Conservation (phyloP, 1,139 yeast genomes). For the Spathaspora sp. region DNA sequence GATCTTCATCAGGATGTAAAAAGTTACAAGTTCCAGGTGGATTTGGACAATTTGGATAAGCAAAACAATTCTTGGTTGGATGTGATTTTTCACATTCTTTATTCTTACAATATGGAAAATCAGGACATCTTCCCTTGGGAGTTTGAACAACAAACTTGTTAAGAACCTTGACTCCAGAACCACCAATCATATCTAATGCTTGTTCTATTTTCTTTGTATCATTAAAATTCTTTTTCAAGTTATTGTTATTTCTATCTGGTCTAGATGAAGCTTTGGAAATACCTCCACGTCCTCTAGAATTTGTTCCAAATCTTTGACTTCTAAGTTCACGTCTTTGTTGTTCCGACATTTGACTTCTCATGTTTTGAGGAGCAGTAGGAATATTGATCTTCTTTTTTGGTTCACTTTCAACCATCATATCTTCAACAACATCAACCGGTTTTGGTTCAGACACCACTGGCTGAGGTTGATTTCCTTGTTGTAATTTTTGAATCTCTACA, state of each 20-base stretch:
- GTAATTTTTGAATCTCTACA: conserved; percentile 44
- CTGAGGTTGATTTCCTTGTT: conserved; percentile 4
- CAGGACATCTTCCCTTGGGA: conserved; percentile 66
- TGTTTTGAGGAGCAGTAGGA: conserved; percentile 19
- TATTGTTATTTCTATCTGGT: conserved; percentile 22
- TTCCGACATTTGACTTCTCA: conserved; percentile 14
- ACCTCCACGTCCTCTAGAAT: conserved; percentile 9
- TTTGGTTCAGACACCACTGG: conserved; percentile 3
- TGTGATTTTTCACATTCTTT: conserved; percentile 73
- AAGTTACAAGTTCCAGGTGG: conserved; percentile 81
- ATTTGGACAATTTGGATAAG: conserved; percentile 78
- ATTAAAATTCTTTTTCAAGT: conserved; percentile 21
- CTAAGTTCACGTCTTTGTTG: conserved; percentile 13
- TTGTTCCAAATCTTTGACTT: conserved; percentile 14
- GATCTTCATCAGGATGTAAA: conserved; percentile 84
- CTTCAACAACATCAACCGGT: conserved; percentile 11
- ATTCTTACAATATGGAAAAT: conserved; percentile 75
- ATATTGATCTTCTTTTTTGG: conserved; percentile 6
- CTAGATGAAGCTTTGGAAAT: conserved; percentile 5
- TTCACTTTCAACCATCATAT: background rate
- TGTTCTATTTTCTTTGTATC: conserved; percentile 41
- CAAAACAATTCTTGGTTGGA: conserved; percentile 73
- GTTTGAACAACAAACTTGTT: conserved; percentile 36
- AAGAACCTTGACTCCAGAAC: conserved; percentile 4
- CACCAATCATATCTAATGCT: conserved; percentile 27